A percentile compares a stretch with the other conserved stretches of the same genome.
These are phyloP conservation scores for Mycena haematopus DNA, from an alignment of 768 basidiomycete genomes.

Conservation along the genomic window DNA sequence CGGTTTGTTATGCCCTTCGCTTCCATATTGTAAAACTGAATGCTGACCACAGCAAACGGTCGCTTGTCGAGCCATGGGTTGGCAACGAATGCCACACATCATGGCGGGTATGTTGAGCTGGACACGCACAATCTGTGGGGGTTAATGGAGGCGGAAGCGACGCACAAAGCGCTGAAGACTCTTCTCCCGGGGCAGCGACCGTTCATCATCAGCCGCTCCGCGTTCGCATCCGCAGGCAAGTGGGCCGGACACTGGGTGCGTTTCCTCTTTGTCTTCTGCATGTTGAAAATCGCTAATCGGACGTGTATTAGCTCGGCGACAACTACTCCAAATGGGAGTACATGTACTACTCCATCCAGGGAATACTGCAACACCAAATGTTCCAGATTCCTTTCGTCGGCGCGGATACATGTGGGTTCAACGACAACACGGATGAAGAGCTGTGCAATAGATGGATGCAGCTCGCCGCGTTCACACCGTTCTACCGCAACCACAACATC, in stretches of 20 bases:
- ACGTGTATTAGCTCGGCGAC: not conserved
- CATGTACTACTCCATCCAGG: conserved; percentile 74
- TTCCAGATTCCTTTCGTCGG: conserved; percentile 65
- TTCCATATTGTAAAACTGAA: not conserved
- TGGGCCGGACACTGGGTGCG: not conserved
- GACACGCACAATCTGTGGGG: not conserved
- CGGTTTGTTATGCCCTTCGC: not conserved
- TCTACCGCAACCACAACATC: conserved; percentile 56
- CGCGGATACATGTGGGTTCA: conserved; percentile 77
- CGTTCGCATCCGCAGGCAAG: not conserved
- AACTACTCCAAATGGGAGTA: conserved; percentile 61
- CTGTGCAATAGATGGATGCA: conserved; percentile 89
- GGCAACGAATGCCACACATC: not conserved
- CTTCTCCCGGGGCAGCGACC: not conserved
- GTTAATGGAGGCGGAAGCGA: not conserved
- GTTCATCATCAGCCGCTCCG: not conserved
- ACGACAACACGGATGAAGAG: conserved; percentile 78
- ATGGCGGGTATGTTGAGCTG: not conserved
- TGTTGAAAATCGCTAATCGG: not conserved
- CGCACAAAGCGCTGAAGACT: not conserved
- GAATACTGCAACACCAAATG: not conserved
- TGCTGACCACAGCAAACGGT: conserved; percentile 35
- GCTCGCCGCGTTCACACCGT: conserved; percentile 81
- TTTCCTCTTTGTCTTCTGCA: not conserved
- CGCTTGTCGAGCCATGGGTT: not conserved